Base-by-base conservation (phyloP, 768 basidiomycete genomes). In the Podaxis mareebaensis region DNA sequence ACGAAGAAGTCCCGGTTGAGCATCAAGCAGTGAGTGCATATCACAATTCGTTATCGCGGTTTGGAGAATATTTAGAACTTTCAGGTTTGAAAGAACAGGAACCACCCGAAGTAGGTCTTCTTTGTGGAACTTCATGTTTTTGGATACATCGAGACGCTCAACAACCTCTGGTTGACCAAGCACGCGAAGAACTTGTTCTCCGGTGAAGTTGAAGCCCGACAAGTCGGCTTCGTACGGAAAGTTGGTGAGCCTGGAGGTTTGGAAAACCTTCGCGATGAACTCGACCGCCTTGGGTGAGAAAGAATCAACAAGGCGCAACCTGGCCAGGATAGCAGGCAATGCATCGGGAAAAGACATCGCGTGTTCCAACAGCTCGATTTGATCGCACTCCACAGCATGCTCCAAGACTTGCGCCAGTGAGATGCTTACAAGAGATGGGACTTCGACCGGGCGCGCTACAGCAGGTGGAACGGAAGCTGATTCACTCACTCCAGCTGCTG, bases 101-200 rank as follows among this genome's bases (percentile, higher is more conserved):
- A 30, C 28, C 28, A 30, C 28, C 28, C 28, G 28, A 30, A 30
- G 28, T 6, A 30, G 28, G 28, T 30, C 28, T 30, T 30, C 28
- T 30, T 30, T 30, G 28, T 30, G 28, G 28, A 30, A 30, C 28
- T 30, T 30, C 6, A 30, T 30, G 28, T 30, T 30, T 30, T 30
- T 6, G 28, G 28, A 30, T 30, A 30, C 28, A 7, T 30, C 28
- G 28, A 30, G 28, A 30, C 28, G 28, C 28, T 30, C 28, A 30
- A 30, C 28, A 30, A 30, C 28, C 28, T 30, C 28, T 30, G 28
- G 28, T 30, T 30, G 28, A 30, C 36, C 38, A 24, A 58, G 36
- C 6, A 60, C 28, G 26, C 38, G 24, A 22, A 60, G n/a, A 20
- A 60, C 28, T 33, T 60, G 58, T n/a, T 48, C n/a, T 30, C 58